phyloP scores from a whole-genome alignment of 2,329 filamentous ascomycete genomes.

The Aspergillus ibericus region DNA sequence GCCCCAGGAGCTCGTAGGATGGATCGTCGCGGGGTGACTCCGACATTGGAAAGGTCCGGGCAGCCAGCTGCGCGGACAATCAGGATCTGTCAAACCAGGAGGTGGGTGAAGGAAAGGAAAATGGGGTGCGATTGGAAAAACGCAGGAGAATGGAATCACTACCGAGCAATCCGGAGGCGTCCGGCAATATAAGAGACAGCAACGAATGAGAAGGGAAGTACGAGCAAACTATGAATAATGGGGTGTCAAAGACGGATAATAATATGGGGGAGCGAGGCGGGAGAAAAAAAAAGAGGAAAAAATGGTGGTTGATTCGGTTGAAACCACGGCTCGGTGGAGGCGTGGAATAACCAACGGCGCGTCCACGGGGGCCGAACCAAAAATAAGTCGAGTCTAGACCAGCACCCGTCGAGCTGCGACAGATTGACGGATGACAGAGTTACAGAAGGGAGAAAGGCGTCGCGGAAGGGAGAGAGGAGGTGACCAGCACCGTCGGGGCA shows the following conservation, averaged over 20 bases:
- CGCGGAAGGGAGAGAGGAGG: neutral
- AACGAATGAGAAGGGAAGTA: neutral
- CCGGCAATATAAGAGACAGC: neutral
- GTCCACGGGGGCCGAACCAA: slow-evolving; percentile 12
- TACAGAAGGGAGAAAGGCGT: neutral
- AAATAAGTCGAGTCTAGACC: slow-evolving; percentile 18
- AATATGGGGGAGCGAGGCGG: neutral
- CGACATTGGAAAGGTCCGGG: slow-evolving; percentile 6
- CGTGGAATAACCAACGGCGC: slow-evolving; percentile 4
- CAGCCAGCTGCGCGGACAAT: slow-evolving; percentile 8
- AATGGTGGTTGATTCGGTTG: neutral
- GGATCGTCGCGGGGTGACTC: slow-evolving; percentile 2
- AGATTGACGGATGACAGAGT: neutral
- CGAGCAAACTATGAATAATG: neutral
- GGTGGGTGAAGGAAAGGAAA: neutral
- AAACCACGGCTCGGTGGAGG: neutral
- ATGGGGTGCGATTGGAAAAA: neutral
- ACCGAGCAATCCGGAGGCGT: neutral
- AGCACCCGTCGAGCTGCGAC: neutral
- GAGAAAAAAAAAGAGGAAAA: slow-evolving; percentile 1
- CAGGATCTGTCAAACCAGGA: neutral
- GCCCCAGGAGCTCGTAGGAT: slow-evolving; percentile 10
- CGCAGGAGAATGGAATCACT: neutral
- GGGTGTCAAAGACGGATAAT: neutral
- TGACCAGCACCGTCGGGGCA: too few species aligned